Evolutionary conservation across 2,329 filamentous ascomycete species (phyloP).

Genomic region (Botrytis cinerea): DNA sequence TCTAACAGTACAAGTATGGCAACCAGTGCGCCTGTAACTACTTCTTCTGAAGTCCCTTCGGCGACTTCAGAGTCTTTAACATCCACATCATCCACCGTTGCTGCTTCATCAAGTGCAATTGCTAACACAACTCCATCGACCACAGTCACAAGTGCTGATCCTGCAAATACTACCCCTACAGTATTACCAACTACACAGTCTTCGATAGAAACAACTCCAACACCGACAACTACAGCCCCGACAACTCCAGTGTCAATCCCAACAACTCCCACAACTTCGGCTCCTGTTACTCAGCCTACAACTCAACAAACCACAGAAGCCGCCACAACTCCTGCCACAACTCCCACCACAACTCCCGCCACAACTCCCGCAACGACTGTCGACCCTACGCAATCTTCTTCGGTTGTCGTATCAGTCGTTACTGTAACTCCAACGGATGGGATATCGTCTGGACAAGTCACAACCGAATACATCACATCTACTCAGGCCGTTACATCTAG

Average conservation of each 20-base stretch:
- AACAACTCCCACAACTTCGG: constrained; percentile 6
- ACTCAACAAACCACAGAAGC: too few species aligned
- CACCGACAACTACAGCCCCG: constrained; percentile 28
- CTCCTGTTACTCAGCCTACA: too few species aligned
- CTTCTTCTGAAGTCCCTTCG: constrained; percentile 26
- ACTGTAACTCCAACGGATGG: constrained; percentile 19
- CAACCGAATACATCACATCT: constrained; percentile 29
- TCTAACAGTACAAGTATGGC: constrained; percentile 38
- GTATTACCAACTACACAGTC: constrained; percentile 22
- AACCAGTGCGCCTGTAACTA: constrained; percentile 26
- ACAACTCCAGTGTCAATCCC: constrained; percentile 27
- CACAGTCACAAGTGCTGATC: constrained; percentile 29
- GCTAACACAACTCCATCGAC: constrained; percentile 37
- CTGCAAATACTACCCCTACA: constrained; percentile 2
- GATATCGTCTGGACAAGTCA: constrained; percentile 20
- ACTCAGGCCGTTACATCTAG: constrained; percentile 21
- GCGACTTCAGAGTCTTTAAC: constrained; percentile 26
- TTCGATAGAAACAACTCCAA: constrained; percentile 20
- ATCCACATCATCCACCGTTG: constrained; percentile 14
- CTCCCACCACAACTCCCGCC: constrained; percentile 30
- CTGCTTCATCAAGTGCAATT: constrained; percentile 33
- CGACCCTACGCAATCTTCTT: constrained; percentile 30
- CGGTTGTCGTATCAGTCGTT: constrained; percentile 24
- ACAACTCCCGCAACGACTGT: constrained; percentile 32
- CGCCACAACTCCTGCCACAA: constrained; percentile 27